Evolutionary conservation across 345 rosid genomes (phyloP).

Genomic region (Citropsis articulata): DNA sequence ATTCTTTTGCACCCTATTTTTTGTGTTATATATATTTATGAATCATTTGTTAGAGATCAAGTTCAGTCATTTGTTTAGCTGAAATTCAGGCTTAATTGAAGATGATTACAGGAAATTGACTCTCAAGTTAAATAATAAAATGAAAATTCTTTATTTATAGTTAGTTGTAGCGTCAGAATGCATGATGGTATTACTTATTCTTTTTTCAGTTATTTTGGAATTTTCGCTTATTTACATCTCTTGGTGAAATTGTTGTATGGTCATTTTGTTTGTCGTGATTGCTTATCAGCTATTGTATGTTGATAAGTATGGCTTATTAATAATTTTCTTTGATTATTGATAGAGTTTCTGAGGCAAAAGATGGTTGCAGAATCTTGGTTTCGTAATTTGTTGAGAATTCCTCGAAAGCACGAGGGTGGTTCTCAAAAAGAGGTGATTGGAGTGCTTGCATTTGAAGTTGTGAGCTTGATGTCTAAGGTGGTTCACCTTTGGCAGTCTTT

Average conservation of each 20-base stretch:
- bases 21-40: background rate
- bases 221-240: background rate
- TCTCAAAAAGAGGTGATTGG: conserved; percentile 63
- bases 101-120: background rate
- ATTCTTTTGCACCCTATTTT: no score
- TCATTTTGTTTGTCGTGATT: background rate
- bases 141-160: background rate
- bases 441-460: conserved; percentile 84
- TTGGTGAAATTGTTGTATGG: background rate
- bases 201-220: background rate
- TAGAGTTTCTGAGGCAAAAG: conserved; percentile 28
- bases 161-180: background rate
- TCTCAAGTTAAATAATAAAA: background rate
- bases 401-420: conserved; percentile 54
- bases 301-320: conserved; percentile 9
- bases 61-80: background rate
- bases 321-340: background rate
- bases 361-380: conserved; percentile 95
- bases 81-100: background rate
- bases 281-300: background rate
- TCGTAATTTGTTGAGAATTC: conserved; percentile 67
- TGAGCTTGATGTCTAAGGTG: conserved; percentile 79
- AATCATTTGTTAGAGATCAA: background rate
- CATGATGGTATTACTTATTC: background rate
- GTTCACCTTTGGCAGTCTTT: conserved; percentile 91